Base-by-base conservation (phyloP, 176 grass and related monocot species). In the Carex pumila region DNA sequence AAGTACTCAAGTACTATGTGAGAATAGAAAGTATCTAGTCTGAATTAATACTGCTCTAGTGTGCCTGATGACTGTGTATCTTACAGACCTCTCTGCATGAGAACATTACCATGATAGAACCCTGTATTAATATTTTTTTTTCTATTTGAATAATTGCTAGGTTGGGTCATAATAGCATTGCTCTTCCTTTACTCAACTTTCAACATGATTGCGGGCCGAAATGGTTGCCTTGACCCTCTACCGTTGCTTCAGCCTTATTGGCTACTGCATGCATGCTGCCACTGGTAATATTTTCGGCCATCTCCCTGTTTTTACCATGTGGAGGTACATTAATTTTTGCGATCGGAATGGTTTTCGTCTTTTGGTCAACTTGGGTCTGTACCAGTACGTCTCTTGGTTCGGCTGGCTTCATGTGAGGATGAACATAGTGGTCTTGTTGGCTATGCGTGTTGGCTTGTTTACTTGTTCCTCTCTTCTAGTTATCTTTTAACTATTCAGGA, bases 221-320 rank as follows among this genome's bases (percentile, higher is more conserved):
- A 90, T 10, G 94, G 94, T 66, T 87, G 92, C 54, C 88, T 97
- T 67, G 92, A 97, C 52, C n/a, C 92, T 97, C 57, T 97, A 97
- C 82, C 84, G 92, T 50, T 94, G 94, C 82, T 84, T 97, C 76
- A 97, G 94, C 73, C 82, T 97, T 19, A 90, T 97, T 17, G 94
- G 94, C 19, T 97, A 97, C 85, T 94, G 92, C 65, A 97, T n/a
- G n/a, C n/a, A n/a, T 97, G 94, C 87, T 97, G 19, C 94, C 94
- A 36, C 92, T 97, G 94, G 94, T 97, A 84, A 97, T 97, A 76
- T 94, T 97, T 88, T 97, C 94, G 2, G 90, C 92, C 9, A 60
- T 91, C 15, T 94, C 94, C 22, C 90, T 97, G 13, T 97, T 97
- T 84, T 81, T 97, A 55, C 92, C 90, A 32, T 87, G 87, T 61